Conservation (phyloP, 345 rosid species). For the Arabidopsis suecica region DNA sequence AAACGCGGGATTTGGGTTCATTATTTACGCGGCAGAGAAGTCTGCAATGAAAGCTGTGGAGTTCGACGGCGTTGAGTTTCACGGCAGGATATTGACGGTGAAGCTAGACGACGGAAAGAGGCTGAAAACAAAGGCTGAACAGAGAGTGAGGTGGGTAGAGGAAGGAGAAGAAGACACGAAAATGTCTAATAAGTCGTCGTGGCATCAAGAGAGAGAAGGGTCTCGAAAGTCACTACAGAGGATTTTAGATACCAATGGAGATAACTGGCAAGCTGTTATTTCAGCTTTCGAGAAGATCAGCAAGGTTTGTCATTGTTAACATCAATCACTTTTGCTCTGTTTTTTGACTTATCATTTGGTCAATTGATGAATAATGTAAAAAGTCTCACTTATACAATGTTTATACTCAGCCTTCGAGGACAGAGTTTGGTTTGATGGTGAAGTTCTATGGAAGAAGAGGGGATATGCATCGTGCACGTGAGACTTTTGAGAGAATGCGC, state of each 20-base stretch:
- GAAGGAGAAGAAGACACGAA: slow-evolving; percentile 54
- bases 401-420: slow-evolving; percentile 82
- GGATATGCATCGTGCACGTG: slow-evolving; percentile 94
- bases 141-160: slow-evolving; percentile 70
- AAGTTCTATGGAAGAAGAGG: slow-evolving; percentile 94
- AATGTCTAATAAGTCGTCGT: slow-evolving; percentile 53
- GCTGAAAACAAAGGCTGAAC: slow-evolving; percentile 63
- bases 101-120: slow-evolving; percentile 90
- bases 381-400: not conserved
- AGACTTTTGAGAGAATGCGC: slow-evolving; percentile 89
- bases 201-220: slow-evolving; percentile 92
- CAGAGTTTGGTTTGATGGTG: slow-evolving; percentile 94
- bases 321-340: slow-evolving; percentile 15
- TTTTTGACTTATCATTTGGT: not conserved
- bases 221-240: slow-evolving; percentile 55
- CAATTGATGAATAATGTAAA: not conserved
- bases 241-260: slow-evolving; percentile 72
- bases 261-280: slow-evolving; percentile 95
- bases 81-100: slow-evolving; percentile 87
- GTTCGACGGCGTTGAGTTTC: slow-evolving; percentile 90
- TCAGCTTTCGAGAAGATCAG: slow-evolving; percentile 77
- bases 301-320: slow-evolving; percentile 58
- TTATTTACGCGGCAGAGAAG: slow-evolving; percentile 67
- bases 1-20: slow-evolving; percentile 88
- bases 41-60: slow-evolving; percentile 85